Evolutionary conservation across 495 filamentous ascomycete genomes (phyloP).

Genomic region (Monascus purpureus): DNA sequence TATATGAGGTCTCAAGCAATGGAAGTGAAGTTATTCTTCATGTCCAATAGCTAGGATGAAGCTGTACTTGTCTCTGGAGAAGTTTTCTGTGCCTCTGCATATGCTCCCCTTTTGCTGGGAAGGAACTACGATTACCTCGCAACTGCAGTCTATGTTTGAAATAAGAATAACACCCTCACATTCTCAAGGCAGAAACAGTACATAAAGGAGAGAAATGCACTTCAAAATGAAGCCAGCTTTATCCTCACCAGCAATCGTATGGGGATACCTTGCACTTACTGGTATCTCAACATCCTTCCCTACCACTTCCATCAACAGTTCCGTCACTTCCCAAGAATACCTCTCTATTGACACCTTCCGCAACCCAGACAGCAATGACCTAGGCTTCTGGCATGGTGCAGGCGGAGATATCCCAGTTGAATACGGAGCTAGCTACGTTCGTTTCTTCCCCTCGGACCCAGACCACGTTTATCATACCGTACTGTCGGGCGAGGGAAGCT

Average conservation of each 20-base stretch:
- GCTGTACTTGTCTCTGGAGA: too few species aligned
- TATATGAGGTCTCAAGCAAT: too few species aligned
- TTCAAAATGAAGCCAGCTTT: background rate
- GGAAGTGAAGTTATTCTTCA: too few species aligned
- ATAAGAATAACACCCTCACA: too few species aligned
- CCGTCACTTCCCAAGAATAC: constrained; percentile 11
- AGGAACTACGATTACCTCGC: too few species aligned
- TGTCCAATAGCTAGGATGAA: too few species aligned
- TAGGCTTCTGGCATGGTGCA: constrained; percentile 58
- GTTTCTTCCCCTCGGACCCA: constrained; percentile 48
- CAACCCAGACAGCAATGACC: constrained; percentile 39
- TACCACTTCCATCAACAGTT: constrained; percentile 1
- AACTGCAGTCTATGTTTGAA: too few species aligned
- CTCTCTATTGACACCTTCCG: constrained; percentile 58
- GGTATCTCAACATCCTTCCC: background rate
- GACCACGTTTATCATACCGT: constrained; percentile 60
- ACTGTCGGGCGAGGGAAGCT: constrained; percentile 32
- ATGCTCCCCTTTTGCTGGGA: too few species aligned
- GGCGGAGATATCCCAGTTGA: constrained; percentile 45
- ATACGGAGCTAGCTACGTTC: constrained; percentile 35
- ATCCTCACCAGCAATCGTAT: too few species aligned
- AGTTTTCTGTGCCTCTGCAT: too few species aligned
- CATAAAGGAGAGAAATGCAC: background rate
- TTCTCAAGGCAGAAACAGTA: too few species aligned
- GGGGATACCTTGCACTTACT: too few species aligned